These are phyloP conservation scores for Salvia splendens DNA, from an alignment of 257 asterid genomes.

Conservation along the genomic window DNA sequence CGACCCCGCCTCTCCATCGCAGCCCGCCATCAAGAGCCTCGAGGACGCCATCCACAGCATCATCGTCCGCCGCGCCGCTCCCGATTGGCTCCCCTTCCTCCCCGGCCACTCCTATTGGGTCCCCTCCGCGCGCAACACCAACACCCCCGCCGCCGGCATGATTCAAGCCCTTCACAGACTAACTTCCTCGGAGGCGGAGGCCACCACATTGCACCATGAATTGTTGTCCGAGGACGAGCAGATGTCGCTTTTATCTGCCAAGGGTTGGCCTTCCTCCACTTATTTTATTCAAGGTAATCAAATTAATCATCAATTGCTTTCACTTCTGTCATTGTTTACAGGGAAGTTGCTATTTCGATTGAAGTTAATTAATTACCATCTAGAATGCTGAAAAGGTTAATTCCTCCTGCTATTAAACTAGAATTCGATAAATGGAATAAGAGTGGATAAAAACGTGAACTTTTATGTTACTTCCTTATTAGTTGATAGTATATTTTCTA, in stretches of 20 bases:
- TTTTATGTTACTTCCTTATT: not conserved
- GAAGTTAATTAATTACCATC: not conserved
- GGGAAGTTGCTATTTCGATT: not conserved
- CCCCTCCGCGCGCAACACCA: conserved; percentile 36
- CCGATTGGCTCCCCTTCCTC: conserved; percentile 61
- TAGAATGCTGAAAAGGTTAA: not conserved
- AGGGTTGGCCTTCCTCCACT: conserved; percentile 57
- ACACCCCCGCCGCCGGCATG: conserved; percentile 33
- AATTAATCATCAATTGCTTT: not conserved
- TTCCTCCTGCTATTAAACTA: not conserved
- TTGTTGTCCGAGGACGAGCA: conserved; percentile 43
- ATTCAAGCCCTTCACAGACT: conserved; percentile 38
- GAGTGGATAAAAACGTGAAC: not conserved
- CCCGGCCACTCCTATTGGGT: conserved; percentile 62
- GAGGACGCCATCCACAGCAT: conserved; percentile 61
- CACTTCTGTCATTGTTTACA: not conserved
- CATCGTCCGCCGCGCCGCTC: conserved; percentile 57
- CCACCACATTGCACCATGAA: conserved; percentile 13
- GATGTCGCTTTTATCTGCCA: conserved; percentile 37
- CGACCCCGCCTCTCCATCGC: conserved; percentile 28
- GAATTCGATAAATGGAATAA: not conserved
- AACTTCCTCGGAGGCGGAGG: conserved; percentile 14
- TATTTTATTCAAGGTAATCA: conserved; percentile 43
- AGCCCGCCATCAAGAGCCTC: conserved; percentile 44
- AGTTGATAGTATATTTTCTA: not conserved